Percentiles rank a stretch among this genome's conserved stretches.
Evolutionary conservation across 1,284 basidiomycete species (phyloP).

Genomic region (Cryptococcus floricola): DNA sequence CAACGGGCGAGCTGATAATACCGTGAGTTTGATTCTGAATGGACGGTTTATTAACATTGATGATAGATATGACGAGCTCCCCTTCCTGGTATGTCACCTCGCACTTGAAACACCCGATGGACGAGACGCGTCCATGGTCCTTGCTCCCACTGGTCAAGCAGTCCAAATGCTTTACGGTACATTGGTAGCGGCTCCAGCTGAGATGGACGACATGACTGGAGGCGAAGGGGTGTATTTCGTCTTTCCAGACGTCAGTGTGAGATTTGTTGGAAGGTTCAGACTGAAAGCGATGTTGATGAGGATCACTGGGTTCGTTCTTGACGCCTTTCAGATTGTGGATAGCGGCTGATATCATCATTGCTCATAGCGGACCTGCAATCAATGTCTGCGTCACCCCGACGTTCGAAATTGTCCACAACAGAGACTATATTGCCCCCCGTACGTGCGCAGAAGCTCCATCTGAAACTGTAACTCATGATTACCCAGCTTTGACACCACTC

Average conservation of each 20-base stretch:
- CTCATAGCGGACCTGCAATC: constrained; percentile 48
- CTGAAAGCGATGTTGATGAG: constrained; percentile 69
- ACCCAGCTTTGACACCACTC: constrained; percentile 33
- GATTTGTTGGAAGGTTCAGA: constrained; percentile 68
- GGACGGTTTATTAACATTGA: neutral
- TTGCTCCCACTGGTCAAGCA: constrained; percentile 18
- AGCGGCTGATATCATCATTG: neutral
- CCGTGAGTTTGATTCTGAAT: constrained; percentile 36
- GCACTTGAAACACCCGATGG: constrained; percentile 53
- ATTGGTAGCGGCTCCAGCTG: constrained; percentile 71
- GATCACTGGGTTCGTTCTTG: constrained; percentile 66
- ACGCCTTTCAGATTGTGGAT: neutral
- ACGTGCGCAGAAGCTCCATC: constrained; percentile 39
- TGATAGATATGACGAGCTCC: constrained; percentile 65
- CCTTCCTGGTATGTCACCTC: constrained; percentile 75
- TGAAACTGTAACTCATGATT: neutral
- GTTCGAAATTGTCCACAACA: constrained; percentile 70
- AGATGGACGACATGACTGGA: constrained; percentile 70
- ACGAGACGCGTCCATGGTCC: constrained; percentile 32
- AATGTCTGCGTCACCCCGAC: constrained; percentile 62
- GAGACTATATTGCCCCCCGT: constrained; percentile 74
- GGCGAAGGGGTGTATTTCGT: constrained; percentile 75
- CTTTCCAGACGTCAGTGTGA: constrained; percentile 83
- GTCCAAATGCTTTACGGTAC: constrained; percentile 68
- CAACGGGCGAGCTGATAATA: constrained; percentile 45